phyloP scores from a whole-genome alignment of 1,284 basidiomycete genomes.

The Heliocybe sulcata region DNA sequence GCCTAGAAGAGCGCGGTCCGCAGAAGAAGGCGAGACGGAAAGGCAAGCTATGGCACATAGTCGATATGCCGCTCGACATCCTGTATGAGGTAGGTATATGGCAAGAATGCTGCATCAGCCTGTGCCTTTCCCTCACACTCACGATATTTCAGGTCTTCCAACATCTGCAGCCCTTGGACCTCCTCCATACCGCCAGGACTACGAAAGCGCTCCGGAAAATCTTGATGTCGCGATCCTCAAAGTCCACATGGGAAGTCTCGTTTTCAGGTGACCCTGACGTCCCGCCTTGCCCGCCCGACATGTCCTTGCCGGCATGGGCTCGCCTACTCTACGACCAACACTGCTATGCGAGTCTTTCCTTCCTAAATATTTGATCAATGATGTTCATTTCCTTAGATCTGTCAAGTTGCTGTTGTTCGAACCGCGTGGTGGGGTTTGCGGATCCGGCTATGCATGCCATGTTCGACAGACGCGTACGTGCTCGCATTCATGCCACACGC shows the following conservation, averaged over 20 bases:
- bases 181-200: neutral
- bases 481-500: neutral
- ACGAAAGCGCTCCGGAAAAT: neutral
- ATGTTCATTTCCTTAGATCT: neutral
- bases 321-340: neutral
- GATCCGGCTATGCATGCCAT: neutral
- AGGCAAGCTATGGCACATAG: neutral
- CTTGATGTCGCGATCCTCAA: neutral
- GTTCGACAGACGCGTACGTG: neutral
- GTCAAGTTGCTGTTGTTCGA: neutral
- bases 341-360: neutral
- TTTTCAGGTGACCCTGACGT: neutral
- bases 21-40: neutral
- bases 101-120: too few relatives aligned
- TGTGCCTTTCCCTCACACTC: neutral
- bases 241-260: neutral
- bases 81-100: neutral
- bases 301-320: neutral
- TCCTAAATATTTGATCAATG: neutral
- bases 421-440: neutral
- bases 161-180: neutral
- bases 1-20: neutral
- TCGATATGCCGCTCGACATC: neutral
- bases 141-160: neutral
- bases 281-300: neutral